Base-by-base conservation (phyloP, 163 green algal species). In the Scenedesmus sp. region DNA sequence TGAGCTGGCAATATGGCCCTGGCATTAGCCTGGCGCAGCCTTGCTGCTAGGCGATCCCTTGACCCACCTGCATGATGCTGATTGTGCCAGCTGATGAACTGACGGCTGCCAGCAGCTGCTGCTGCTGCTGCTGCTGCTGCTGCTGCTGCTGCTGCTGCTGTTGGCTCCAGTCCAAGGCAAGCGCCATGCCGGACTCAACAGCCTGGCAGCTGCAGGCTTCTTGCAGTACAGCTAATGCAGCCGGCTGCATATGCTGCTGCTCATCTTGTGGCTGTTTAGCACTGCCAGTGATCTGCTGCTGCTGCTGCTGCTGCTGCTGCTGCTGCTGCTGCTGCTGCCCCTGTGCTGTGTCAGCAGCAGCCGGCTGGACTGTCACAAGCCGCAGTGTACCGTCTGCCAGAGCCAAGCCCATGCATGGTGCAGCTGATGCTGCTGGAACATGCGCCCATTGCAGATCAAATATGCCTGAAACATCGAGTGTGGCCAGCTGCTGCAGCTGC, bases 361-460 rank as follows among this genome's bases (percentile, higher is more conserved):
- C 23, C 13, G 70, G 46, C 5, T 59, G 9, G 10, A 82, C 16
- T 10, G 57, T 57, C n/a, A 88, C 94, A 89, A 97, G 62, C 1
- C 92, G 66, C 52, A 97, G 26, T 18, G 74, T 93, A 46, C 96
- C 96, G 67, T 97, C 95, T 52, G 96, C 93, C 9, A 97, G 92
- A 0, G 96, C 96, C 2, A 94, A 70, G 6, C 91, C 95, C 3
- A 97, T 83, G 60, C 16, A 73, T 4, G 81, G 79, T 4, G 88
- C 20, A 56, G 93, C 74, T 5, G 7, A 55, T 2, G 34, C 23
- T 34, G 83, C 55, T 13, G 88, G 62, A 4, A 64, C n/a, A 7
- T 60, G 92, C 18, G 87, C 55, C 97, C 97, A 98, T 23, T 97
- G 96, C 23, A 98, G 90, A 87, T 98, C 97, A 88, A 98, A 98